Evolutionary conservation across 331 rosid species (phyloP).

Genomic region (Quercus lobata): DNA sequence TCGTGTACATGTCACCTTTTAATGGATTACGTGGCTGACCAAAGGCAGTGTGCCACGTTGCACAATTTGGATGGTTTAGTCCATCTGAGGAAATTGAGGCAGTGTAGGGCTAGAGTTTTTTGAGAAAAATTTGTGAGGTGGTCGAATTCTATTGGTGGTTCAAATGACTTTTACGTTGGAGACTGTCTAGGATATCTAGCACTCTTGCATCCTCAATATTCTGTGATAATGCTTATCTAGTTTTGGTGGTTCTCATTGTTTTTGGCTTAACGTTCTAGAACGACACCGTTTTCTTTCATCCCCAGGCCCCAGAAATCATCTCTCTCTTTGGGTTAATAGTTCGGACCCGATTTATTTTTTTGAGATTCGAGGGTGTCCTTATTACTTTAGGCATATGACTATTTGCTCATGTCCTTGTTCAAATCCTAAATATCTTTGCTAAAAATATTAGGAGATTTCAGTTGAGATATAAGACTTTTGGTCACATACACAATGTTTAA

Average conservation of each 20-base stretch:
- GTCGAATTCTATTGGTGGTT: not conserved
- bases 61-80: not conserved
- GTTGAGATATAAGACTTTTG: too few relatives aligned
- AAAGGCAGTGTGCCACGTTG: not conserved
- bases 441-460: too few relatives aligned
- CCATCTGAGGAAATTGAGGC: not conserved
- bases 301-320: too few relatives aligned
- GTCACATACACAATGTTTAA: too few relatives aligned
- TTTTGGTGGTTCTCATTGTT: conserved; percentile 16
- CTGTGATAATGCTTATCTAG: conserved; percentile 12
- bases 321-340: too few relatives aligned
- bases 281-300: not conserved
- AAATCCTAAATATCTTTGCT: too few relatives aligned
- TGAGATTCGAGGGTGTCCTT: too few relatives aligned
- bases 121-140: not conserved
- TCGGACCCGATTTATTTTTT: too few relatives aligned
- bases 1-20: not conserved
- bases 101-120: not conserved
- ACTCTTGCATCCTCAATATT: not conserved
- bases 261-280: not conserved
- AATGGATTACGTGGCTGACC: not conserved
- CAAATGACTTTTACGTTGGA: not conserved
- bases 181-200: not conserved
- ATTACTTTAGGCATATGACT: too few relatives aligned
- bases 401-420: too few relatives aligned